A percentile compares a stretch with the other conserved stretches of the same genome.
Conservation (phyloP, 371 early-diverging fungal genomes). For the Syncephalastrum contaminatum region DNA sequence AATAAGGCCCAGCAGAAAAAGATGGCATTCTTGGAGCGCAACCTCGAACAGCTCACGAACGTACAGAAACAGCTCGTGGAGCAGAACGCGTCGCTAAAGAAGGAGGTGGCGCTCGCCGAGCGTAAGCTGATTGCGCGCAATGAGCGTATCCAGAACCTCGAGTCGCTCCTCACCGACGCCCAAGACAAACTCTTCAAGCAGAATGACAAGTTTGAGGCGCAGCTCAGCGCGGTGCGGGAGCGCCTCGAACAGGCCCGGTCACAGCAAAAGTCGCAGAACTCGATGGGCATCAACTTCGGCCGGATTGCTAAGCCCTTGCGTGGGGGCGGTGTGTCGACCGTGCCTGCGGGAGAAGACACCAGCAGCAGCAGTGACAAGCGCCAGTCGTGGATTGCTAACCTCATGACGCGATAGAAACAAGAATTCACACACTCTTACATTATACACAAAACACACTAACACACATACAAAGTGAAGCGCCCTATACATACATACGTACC, state of each 20-base stretch:
- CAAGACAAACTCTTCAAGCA: conserved; percentile 74
- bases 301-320: conserved; percentile 91
- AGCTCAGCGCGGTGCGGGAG: conserved; percentile 60
- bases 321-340: conserved; percentile 59
- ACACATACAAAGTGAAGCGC: too few species aligned
- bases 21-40: conserved; percentile 93
- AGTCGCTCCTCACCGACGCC: conserved; percentile 79
- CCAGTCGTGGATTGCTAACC: conserved; percentile 41
- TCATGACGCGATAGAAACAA: conserved; percentile 32
- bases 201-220: conserved; percentile 71
- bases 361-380: conserved; percentile 37
- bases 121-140: conserved; percentile 89
- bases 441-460: not conserved
- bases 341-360: conserved; percentile 15
- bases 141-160: conserved; percentile 91
- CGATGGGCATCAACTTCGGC: conserved; percentile 69
- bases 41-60: conserved; percentile 90
- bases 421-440: conserved; percentile 3
- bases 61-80: conserved; percentile 95
- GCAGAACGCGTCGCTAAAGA: conserved; percentile 92
- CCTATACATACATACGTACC: too few species aligned
- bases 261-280: conserved; percentile 43
- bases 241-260: conserved; percentile 70
- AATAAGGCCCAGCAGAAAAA: conserved; percentile 89
- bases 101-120: conserved; percentile 86